Percentiles rank a stretch among this genome's conserved stretches.
These are phyloP conservation scores for Tricholoma sp. DNA, from an alignment of 768 basidiomycete species.

Conservation along the genomic window DNA sequence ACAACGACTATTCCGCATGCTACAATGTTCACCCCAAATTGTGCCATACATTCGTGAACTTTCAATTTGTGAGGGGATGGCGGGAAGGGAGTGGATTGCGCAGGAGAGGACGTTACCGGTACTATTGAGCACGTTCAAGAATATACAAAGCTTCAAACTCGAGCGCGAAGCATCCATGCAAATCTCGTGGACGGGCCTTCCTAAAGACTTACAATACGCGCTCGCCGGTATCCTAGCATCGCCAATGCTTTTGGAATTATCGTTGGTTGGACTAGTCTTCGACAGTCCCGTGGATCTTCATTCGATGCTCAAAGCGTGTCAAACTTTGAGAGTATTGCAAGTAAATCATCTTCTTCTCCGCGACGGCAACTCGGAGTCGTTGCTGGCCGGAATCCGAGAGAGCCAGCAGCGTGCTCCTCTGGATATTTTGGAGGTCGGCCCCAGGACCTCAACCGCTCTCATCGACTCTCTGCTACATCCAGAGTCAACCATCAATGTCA, in stretches of 20 bases:
- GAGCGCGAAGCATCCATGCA: slow-evolving; percentile 15
- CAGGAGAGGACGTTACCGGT: slow-evolving; percentile 13
- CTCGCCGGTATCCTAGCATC: slow-evolving; percentile 14
- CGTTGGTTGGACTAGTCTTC: slow-evolving; percentile 17
- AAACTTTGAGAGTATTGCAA: slow-evolving; percentile 14
- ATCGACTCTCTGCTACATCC: slow-evolving; percentile 19
- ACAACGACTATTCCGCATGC: slow-evolving; percentile 1
- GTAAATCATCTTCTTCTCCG: slow-evolving; percentile 15
- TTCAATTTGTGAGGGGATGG: slow-evolving; percentile 20
- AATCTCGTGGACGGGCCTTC: slow-evolving; percentile 16
- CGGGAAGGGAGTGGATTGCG: slow-evolving; percentile 16
- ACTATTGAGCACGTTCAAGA: slow-evolving; percentile 14
- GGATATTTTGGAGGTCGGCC: slow-evolving; percentile 20
- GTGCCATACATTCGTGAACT: slow-evolving; percentile 17
- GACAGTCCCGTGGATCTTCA: slow-evolving; percentile 10
- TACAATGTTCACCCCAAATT: slow-evolving; percentile 12
- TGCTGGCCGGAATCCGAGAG: neutral
- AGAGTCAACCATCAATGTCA: slow-evolving; percentile 12
- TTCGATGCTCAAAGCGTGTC: slow-evolving; percentile 13
- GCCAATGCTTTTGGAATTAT: slow-evolving; percentile 16
- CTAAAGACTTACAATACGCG: slow-evolving; percentile 9
- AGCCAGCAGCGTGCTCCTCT: slow-evolving; percentile 8
- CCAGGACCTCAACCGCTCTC: slow-evolving; percentile 20
- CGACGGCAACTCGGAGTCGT: neutral
- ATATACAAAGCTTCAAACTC: slow-evolving; percentile 19